Evolutionary conservation across 192 early-diverging fungal genomes (phyloP).

Genomic region (Chytriomyces confervae): DNA sequence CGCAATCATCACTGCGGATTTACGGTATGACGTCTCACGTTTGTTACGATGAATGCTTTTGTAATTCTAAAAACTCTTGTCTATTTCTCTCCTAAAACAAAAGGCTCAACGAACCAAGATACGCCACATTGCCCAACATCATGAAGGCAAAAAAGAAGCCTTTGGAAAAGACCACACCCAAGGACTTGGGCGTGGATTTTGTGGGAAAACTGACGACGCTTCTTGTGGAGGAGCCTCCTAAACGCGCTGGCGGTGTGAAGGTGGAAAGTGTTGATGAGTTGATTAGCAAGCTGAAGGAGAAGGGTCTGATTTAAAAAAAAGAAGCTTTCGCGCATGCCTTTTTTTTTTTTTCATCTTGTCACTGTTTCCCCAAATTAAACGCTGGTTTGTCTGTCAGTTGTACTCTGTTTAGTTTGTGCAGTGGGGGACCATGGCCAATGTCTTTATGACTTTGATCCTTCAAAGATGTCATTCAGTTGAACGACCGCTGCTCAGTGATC

Average conservation of each 20-base stretch:
- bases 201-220: constrained; percentile 82
- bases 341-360: no score
- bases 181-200: constrained; percentile 84
- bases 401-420: no score
- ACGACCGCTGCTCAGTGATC: no score
- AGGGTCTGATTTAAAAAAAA: constrained; percentile 26
- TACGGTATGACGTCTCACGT: constrained; percentile 64
- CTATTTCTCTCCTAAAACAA: no score
- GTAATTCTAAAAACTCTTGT: background rate
- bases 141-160: constrained; percentile 99
- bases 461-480: no score
- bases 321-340: background rate
- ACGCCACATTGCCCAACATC: constrained; percentile 93
- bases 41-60: background rate
- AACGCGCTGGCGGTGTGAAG: constrained; percentile 88
- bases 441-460: no score
- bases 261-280: constrained; percentile 91
- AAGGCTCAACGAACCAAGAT: constrained; percentile 93
- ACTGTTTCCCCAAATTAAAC: no score
- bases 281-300: constrained; percentile 35
- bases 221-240: constrained; percentile 90
- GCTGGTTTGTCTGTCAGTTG: no score
- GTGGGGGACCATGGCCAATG: no score
- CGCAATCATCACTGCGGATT: constrained; percentile 91
- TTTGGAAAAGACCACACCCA: constrained; percentile 74